A percentile compares a stretch with the other conserved stretches of the same genome.
Conservation (phyloP, 2,329 filamentous ascomycete species). For the Calonectria honghensis region DNA sequence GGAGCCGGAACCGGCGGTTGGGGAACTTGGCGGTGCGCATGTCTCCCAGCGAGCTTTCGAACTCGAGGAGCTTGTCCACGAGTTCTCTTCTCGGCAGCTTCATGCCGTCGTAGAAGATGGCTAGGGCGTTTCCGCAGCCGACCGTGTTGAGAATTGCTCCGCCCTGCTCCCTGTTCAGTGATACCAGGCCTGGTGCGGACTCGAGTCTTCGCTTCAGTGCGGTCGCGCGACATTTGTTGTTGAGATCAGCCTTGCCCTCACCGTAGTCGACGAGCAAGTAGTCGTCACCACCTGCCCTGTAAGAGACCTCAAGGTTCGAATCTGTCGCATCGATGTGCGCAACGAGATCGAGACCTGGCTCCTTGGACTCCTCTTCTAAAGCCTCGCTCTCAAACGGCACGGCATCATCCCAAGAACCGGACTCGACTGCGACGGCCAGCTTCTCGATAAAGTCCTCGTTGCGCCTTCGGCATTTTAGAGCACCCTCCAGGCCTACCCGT, state of each 20-base stretch:
- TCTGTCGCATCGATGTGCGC: slow-evolving; percentile 26
- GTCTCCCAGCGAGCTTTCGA: slow-evolving; percentile 43
- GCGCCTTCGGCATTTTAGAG: slow-evolving; percentile 23
- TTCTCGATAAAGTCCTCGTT: slow-evolving; percentile 38
- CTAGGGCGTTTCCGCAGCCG: slow-evolving; percentile 35
- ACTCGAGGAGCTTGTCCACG: slow-evolving; percentile 36
- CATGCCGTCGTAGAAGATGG: slow-evolving; percentile 40
- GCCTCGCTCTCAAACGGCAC: slow-evolving; percentile 28
- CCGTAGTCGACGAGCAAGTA: slow-evolving; percentile 76
- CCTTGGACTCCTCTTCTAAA: slow-evolving; percentile 23
- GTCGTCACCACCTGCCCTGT: slow-evolving; percentile 67
- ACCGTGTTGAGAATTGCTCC: slow-evolving; percentile 37
- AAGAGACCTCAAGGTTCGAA: slow-evolving; percentile 62
- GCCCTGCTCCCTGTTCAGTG: slow-evolving; percentile 28
- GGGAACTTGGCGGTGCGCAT: slow-evolving; percentile 44
- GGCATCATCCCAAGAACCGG: slow-evolving; percentile 28
- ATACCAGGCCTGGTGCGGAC: slow-evolving; percentile 36
- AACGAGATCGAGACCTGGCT: slow-evolving; percentile 32
- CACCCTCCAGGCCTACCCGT: slow-evolving; percentile 64
- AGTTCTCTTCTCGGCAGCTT: slow-evolving; percentile 29
- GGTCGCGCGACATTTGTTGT: slow-evolving; percentile 64
- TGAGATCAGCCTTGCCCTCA: slow-evolving; percentile 71
- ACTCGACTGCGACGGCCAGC: neutral
- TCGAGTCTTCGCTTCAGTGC: slow-evolving; percentile 40
- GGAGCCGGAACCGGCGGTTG: slow-evolving; percentile 55